These are phyloP conservation scores for Penicillium antarcticum DNA, from an alignment of 495 filamentous ascomycete species.

Conservation along the genomic window DNA sequence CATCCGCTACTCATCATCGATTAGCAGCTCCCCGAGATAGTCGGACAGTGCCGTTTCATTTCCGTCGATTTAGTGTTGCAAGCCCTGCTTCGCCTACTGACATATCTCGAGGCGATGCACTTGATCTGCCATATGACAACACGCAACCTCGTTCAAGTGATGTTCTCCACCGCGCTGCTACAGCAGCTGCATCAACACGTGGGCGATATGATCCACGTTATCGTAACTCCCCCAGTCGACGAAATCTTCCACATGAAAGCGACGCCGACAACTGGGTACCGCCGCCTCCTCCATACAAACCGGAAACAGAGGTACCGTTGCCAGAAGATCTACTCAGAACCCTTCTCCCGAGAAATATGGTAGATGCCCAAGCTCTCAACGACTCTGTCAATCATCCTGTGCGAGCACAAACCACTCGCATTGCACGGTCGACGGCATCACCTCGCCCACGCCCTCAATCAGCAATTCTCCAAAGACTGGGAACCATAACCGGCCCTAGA, in stretches of 20 bases:
- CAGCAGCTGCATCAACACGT: slow-evolving; percentile 68
- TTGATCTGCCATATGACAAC: slow-evolving; percentile 66
- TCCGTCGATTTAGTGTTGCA: slow-evolving; percentile 26
- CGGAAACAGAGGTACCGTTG: slow-evolving; percentile 59
- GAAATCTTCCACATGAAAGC: slow-evolving; percentile 72
- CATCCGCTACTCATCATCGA: slow-evolving; percentile 12
- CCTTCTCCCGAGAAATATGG: slow-evolving; percentile 27
- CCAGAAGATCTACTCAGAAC: slow-evolving; percentile 48
- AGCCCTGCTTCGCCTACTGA: slow-evolving; percentile 18
- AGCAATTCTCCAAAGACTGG: slow-evolving; percentile 27
- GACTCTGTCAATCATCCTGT: slow-evolving; percentile 4
- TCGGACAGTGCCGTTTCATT: slow-evolving; percentile 2
- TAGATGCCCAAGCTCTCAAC: slow-evolving; percentile 3
- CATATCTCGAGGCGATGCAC: slow-evolving; percentile 13
- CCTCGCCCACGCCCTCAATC: slow-evolving; percentile 25
- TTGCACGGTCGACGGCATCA: slow-evolving; percentile 14
- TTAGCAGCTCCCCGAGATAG: slow-evolving; percentile 6
- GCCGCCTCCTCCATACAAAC: slow-evolving; percentile 83
- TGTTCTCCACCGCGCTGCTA: slow-evolving; percentile 74
- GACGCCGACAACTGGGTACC: slow-evolving; percentile 93
- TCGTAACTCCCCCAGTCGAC: slow-evolving; percentile 21
- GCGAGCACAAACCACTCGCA: slow-evolving; percentile 23
- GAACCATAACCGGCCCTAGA: slow-evolving; percentile 24
- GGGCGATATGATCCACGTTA: slow-evolving; percentile 52
- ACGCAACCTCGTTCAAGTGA: slow-evolving; percentile 73